Percentiles rank a stretch among this genome's conserved stretches.
Conservation (phyloP, 805 yeast genomes). For the Debaryomyces castellii region DNA sequence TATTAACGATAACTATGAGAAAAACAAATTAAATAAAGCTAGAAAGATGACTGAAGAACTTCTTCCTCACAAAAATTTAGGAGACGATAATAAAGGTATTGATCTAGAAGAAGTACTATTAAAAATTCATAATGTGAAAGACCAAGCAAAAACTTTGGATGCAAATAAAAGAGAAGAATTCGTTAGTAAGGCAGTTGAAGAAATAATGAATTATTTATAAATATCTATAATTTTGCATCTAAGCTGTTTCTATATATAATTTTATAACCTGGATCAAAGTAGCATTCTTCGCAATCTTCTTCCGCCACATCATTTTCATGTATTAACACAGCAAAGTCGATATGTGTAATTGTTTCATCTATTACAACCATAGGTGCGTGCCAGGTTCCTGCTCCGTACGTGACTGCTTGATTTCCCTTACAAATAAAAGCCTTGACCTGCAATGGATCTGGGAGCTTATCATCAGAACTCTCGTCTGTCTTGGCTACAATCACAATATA, state of each 20-base stretch:
- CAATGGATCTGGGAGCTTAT: conserved; percentile 59
- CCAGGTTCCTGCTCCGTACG: conserved; percentile 86
- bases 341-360: conserved; percentile 47
- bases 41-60: conserved; percentile 27
- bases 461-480: conserved; percentile 36
- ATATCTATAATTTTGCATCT: conserved; percentile 12
- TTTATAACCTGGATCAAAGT: conserved; percentile 58
- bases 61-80: conserved; percentile 12
- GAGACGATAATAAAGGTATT: conserved; percentile 3
- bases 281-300: conserved; percentile 82
- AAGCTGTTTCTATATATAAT: conserved; percentile 22
- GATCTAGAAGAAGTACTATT: conserved; percentile 29
- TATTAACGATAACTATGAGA: conserved; percentile 13
- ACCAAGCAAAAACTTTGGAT: conserved; percentile 12
- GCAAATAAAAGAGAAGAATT: conserved; percentile 28
- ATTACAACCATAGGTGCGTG: conserved; percentile 96
- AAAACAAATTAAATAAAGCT: conserved; percentile 18
- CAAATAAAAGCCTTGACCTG: conserved; percentile 69
- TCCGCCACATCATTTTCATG: conserved; percentile 78
- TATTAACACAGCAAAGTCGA: conserved; percentile 85
- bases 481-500: conserved; percentile 82
- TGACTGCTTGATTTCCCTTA: conserved; percentile 82
- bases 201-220: conserved; percentile 38
- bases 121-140: conserved; percentile 36
- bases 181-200: conserved; percentile 36